phyloP scores from a whole-genome alignment of 2,329 filamentous ascomycete genomes.

The Ophiostoma piceae region DNA sequence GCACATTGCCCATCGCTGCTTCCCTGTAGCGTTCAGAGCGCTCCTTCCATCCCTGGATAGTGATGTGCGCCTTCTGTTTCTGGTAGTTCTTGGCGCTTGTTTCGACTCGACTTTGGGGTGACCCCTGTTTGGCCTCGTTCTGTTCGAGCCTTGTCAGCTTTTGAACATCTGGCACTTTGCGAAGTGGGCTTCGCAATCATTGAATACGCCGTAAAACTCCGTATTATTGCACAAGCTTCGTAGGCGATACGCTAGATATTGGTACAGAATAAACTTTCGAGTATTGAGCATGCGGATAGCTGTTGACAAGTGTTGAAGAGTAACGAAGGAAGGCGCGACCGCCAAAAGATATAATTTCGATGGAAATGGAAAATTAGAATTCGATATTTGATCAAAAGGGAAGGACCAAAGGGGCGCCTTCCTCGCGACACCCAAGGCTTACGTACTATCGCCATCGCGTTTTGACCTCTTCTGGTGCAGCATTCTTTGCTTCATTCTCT shows the following conservation, averaged over 20 bases:
- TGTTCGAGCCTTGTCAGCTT: not conserved
- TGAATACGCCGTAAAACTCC: not conserved
- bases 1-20: not conserved
- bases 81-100: not conserved
- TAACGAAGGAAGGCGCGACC: not conserved
- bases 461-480: not conserved
- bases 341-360: not conserved
- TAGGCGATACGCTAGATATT: not conserved
- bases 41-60: not conserved
- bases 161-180: not conserved
- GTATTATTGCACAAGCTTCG: not conserved
- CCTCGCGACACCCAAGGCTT: not conserved
- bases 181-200: not conserved
- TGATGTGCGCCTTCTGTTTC: not conserved
- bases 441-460: conserved; percentile 1
- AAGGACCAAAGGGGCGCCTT: conserved; percentile 5
- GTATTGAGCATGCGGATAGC: not conserved
- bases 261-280: not conserved
- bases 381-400: not conserved
- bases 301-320: not conserved
- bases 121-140: not conserved
- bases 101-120: conserved; percentile 2
- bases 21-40: not conserved
- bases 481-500: not conserved
- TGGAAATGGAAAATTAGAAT: not conserved